Conservation (phyloP, 441 rosid species). For the Adansonia madagascariensis region DNA sequence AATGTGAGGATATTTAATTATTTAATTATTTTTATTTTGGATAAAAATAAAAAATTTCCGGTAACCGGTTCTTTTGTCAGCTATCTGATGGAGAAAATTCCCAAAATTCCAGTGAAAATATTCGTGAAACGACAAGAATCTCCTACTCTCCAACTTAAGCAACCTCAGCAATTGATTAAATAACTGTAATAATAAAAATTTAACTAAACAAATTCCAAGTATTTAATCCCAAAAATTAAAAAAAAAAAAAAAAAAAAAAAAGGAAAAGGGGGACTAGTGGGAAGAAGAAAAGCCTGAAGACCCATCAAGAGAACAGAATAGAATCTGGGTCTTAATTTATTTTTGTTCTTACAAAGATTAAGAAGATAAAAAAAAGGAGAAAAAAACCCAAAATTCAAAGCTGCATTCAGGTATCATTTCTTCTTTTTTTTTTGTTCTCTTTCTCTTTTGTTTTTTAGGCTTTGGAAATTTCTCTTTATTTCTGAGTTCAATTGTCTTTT, state of each 20-base stretch:
- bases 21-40: neutral
- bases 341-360: neutral
- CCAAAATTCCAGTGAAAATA: conserved; percentile 26
- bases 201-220: too few relatives aligned
- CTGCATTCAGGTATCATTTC: conserved; percentile 31
- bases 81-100: neutral
- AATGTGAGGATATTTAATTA: neutral
- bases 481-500: neutral
- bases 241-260: neutral
- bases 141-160: conserved; percentile 17
- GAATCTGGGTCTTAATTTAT: conserved; percentile 16
- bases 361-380: neutral
- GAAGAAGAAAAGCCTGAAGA: neutral
- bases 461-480: neutral
- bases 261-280: neutral
- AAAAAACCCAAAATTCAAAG: neutral
- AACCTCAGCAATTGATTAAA: neutral
- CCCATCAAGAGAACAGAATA: conserved; percentile 20
- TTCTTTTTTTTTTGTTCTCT: neutral
- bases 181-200: neutral
- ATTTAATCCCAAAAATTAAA: neutral
- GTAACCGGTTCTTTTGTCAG: conserved; percentile 25
- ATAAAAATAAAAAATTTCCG: neutral
- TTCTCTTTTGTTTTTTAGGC: neutral
- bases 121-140: conserved; percentile 27